These are phyloP conservation scores for Globisporangium solare DNA, from an alignment of 352 stramenopile genomes.

Conservation along the genomic window DNA sequence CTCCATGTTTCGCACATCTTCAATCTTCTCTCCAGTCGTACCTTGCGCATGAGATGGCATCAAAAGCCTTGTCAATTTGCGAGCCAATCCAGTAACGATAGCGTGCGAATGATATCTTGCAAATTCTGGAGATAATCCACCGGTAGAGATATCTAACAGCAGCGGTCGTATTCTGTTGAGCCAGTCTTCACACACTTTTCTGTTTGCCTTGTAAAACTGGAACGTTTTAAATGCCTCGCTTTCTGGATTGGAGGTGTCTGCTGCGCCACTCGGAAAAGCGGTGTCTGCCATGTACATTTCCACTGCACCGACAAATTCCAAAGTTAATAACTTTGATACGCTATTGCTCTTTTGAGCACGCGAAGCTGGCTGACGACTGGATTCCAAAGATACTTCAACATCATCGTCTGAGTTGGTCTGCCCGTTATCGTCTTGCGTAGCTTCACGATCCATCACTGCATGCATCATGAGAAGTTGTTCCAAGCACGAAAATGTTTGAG, in stretches of 20 bases:
- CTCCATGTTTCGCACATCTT: slow-evolving; percentile 28
- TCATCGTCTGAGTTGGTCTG: neutral
- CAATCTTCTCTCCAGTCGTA: slow-evolving; percentile 11
- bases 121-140: slow-evolving; percentile 23
- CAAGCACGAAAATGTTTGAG: slow-evolving; percentile 73
- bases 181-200: slow-evolving; percentile 68
- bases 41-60: slow-evolving; percentile 14
- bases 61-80: slow-evolving; percentile 33
- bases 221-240: slow-evolving; percentile 38
- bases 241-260: slow-evolving; percentile 27
- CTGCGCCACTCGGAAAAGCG: slow-evolving; percentile 11
- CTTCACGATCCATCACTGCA: slow-evolving; percentile 2
- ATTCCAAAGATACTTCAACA: neutral
- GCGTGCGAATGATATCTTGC: slow-evolving; percentile 39
- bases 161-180: slow-evolving; percentile 53
- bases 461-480: slow-evolving; percentile 55
- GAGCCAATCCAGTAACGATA: slow-evolving; percentile 29
- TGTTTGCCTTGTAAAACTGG: slow-evolving; percentile 64
- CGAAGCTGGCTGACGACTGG: neutral
- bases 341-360: neutral
- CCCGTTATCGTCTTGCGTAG: neutral
- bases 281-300: slow-evolving; percentile 41
- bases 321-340: slow-evolving; percentile 31
- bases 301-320: slow-evolving; percentile 55
- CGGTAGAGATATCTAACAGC: slow-evolving; percentile 38